Evolutionary conservation across 306 rosid species (phyloP), one percentile per base, ranked within the genome.

Genomic region (Malus orientalis): DNA sequence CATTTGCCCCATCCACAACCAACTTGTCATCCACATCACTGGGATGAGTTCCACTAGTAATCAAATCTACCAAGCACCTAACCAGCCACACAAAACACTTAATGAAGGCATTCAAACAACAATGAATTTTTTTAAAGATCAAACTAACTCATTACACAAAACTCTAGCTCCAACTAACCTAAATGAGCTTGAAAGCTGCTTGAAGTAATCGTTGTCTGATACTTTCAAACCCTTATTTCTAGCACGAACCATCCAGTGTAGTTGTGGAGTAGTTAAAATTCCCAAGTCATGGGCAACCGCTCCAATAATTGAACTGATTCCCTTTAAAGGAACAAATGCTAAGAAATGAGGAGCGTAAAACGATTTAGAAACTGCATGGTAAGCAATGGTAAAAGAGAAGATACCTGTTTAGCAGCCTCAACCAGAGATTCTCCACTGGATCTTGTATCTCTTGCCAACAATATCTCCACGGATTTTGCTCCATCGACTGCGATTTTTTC

Each of bases 181-280:
- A 88, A 89, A 92, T 1, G 97, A 90, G 79, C 80, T 85, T 4
- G 97, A 87, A 81, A 92, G 89, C 74, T 78, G 89, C 61, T 88
- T 80, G 81, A 92, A 89, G 82, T 95, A 92, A 85, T 89, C 92
- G 58, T 72, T 78, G 85, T 90, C 93, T 0, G 91, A 84, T 49
- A 84, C 91, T n/a, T 78, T 76, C 58, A 70, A 14, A 58, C 93
- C 89, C 78, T 77, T 79, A 82, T 95, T 92, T 80, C 87, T 86
- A 23, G 88, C 90, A 11, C 85, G 93, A 84, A 95, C 98, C 96
- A 95, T 92, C 97, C 97, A 95, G 80, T 95, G 97, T 42, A 92
- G 75, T 74, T 91, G 91, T 0, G 98, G 97, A 69, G 98, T 92
- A 4, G 98, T 92, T 81, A 95, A 85, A 76, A 92, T 78, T 75